These are phyloP conservation scores for Lenwebbia sp. DNA, from an alignment of 345 rosid genomes.

Conservation along the genomic window DNA sequence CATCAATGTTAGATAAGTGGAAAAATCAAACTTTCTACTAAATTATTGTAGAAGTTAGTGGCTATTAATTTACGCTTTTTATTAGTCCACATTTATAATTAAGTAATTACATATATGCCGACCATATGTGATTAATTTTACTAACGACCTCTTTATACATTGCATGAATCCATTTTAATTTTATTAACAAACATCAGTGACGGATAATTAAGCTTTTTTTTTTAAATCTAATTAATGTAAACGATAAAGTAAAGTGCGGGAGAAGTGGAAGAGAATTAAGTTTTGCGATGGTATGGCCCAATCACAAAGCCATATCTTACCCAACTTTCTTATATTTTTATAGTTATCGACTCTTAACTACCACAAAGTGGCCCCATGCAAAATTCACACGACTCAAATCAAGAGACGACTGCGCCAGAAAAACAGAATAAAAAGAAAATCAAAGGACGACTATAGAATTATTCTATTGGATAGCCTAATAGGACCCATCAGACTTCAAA, in stretches of 20 bases:
- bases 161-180: not conserved
- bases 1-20: not conserved
- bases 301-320: not conserved
- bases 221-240: not conserved
- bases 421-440: not conserved
- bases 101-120: not conserved
- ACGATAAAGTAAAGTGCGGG: fast-evolving
- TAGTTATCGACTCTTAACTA: not conserved
- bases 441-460: not conserved
- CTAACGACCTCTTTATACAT: not conserved
- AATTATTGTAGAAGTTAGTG: not conserved
- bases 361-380: not conserved
- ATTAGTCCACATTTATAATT: fast-evolving
- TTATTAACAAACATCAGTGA: not conserved
- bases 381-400: not conserved
- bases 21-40: not conserved
- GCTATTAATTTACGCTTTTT: not conserved
- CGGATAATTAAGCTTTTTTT: not conserved
- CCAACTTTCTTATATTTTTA: not conserved
- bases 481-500: not conserved
- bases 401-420: not conserved
- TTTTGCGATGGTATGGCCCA: not conserved
- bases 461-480: not conserved
- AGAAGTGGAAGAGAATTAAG: not conserved
- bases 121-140: not conserved